Evolutionary conservation across 495 filamentous ascomycete genomes (phyloP).

Genomic region (Elasticomyces elasticus): DNA sequence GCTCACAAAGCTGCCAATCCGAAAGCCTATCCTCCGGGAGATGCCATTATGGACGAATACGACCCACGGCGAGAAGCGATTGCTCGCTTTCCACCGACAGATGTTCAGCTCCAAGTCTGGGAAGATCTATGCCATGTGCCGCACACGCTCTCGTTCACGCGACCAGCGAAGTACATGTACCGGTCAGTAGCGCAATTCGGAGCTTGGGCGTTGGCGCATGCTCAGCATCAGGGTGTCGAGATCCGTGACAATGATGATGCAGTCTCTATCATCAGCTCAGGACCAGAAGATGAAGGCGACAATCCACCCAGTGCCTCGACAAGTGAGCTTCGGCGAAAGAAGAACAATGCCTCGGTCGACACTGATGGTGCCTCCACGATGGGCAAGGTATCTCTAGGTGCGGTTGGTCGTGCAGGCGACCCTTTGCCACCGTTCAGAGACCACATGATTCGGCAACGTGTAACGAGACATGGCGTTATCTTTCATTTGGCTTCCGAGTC

Average conservation of each 20-base stretch:
- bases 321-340: constrained; percentile 21
- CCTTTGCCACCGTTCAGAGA: constrained; percentile 64
- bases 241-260: constrained; percentile 63
- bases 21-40: constrained; percentile 56
- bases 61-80: constrained; percentile 45
- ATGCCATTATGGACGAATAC: constrained; percentile 53
- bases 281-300: constrained; percentile 39
- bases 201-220: constrained; percentile 76
- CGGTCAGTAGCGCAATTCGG: constrained; percentile 83
- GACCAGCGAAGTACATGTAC: constrained; percentile 93
- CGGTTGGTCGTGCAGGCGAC: constrained; percentile 73
- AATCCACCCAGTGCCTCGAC: constrained; percentile 15
- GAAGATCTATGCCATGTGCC: constrained; percentile 89
- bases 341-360: constrained; percentile 4
- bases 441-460: constrained; percentile 84
- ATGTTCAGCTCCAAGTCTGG: constrained; percentile 95
- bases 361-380: not conserved
- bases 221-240: constrained; percentile 67
- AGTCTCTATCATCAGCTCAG: constrained; percentile 55
- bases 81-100: constrained; percentile 62
- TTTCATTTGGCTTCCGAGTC: constrained; percentile 52
- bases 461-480: constrained; percentile 65
- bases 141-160: constrained; percentile 79
- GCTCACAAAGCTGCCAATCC: constrained; percentile 90
- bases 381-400: constrained; percentile 15